Evolutionary conservation across 1,139 yeast genomes (phyloP), one percentile per base, ranked within the genome.

Genomic region (Kazachstania sp.): DNA sequence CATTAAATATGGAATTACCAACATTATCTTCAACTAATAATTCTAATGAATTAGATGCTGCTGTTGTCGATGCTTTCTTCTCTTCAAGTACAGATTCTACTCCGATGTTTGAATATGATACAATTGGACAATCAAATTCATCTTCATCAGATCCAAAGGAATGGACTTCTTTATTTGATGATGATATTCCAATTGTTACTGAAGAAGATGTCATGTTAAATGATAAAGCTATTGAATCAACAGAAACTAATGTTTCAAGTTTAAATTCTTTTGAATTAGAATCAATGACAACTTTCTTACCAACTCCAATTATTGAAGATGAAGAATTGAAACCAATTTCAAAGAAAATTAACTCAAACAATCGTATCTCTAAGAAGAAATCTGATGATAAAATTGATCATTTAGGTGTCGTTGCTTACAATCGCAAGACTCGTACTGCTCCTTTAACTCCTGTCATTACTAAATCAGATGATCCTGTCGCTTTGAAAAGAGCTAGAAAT

Each of bases 401-500:
- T 53, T 70, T 81, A 51, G 88, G 88, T 41, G 75, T 79, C 54
- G 77, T 79, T 44, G 66, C 81, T 48, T 81, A 81, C 67, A 75
- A 80, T 50, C 77, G 83, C 64, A 83, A 83, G 67, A 80, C 72
- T 59, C 75, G 79, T 55, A 48, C 79, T 50, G 59, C 71, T 39
- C 83, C 86, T 15, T 75, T 88, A 64, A 74, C 77, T 52, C 95
- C 95, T 13, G 74, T 85, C 48, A 69, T 81, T 47, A 76, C 77
- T 36, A 72, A 73, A 36, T 71, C 74, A 11, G 67, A 65, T 46
- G 95, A 88, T 67, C 79, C 83, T 20, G 77, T 76, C 49, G 78
- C 87, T 45, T 64, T 86, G 61, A 86, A 90, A 67, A 81, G 98
- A 61, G 97, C 97, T 38, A 81, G 90, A 67, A 90, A 90, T 74